Base-by-base conservation (phyloP, 2,329 filamentous ascomycete genomes). In the Metarhizium brunneum region DNA sequence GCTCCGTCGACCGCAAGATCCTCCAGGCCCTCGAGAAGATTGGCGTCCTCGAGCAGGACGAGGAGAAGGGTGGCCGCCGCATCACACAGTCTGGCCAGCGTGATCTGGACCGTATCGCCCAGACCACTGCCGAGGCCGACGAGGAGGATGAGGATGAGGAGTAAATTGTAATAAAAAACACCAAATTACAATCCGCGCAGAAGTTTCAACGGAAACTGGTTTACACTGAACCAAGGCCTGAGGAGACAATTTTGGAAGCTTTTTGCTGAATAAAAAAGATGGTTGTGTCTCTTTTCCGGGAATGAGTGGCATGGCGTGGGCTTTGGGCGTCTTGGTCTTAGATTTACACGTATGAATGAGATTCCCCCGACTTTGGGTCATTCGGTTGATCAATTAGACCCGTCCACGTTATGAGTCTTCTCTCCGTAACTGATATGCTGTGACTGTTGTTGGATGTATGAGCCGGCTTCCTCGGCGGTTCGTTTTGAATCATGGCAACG, bases 21-120 rank as follows among this genome's bases (percentile, higher is more conserved):
- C 81, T 96, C 76, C 94, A 99, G 84, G 82, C 92, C 61, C 88
- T 99, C 58, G 94, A 96, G 88, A 96, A 97, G 88, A 96, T 99
- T 70, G 92, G 92, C 76, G 92, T 99, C 68, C 81, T 99, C 62
- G 94, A 99, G 87, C 82, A 88, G 72, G 92, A 96, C 70, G 92
- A 96, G 84, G 92, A 97, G 66, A 96, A 96, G 85, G 94, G 94
- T 78, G 94, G 94, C 72, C 90, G 94, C 73, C 87, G 94, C 76
- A 97, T 99, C 80, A 97, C 94, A 70, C 91, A 97, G 84, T 85
- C 86, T 71, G 94, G 94, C 73, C 92, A 96, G 86, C 90, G 94
- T 83, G 94, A 99, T 88, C 84, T 99, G 84, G 94, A 97, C 83
- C 92, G 84, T 80, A 92, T 92, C 69, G 88, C 88, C 71, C 86